Percentiles rank a stretch among this genome's conserved stretches.
phyloP scores from a whole-genome alignment of 1,284 basidiomycete genomes.

The Bjerkandera adusta region DNA sequence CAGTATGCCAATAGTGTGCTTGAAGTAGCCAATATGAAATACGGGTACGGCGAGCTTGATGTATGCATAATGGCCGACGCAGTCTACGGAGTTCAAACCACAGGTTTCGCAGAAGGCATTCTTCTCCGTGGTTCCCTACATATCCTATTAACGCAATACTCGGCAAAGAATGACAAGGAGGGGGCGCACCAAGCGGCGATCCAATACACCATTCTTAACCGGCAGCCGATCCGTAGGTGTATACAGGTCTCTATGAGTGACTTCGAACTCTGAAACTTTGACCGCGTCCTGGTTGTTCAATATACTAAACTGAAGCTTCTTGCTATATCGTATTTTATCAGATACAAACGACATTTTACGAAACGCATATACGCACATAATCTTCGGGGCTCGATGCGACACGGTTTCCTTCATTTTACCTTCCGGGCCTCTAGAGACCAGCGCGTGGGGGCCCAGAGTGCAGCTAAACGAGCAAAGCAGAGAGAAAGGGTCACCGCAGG shows the following conservation, averaged over 20 bases:
- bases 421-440: too few species aligned
- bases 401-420: constrained; percentile 82
- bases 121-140: constrained; percentile 94
- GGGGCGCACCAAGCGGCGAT: constrained; percentile 75
- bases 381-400: constrained; percentile 85
- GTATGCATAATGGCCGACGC: constrained; percentile 97
- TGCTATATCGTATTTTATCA: constrained; percentile 49
- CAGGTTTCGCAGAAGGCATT: constrained; percentile 93
- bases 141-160: constrained; percentile 4
- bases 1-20: constrained; percentile 90
- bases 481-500: too few species aligned
- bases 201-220: constrained; percentile 89
- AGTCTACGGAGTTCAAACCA: constrained; percentile 89
- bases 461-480: too few species aligned
- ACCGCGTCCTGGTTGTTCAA: constrained; percentile 93
- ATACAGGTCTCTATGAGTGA: constrained; percentile 89
- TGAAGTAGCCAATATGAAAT: constrained; percentile 98
- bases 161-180: constrained; percentile 3
- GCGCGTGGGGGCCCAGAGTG: too few species aligned
- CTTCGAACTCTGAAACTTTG: constrained; percentile 91
- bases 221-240: constrained; percentile 78
- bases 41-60: constrained; percentile 96
- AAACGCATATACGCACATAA: constrained; percentile 80
- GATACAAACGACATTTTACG: background rate
- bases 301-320: constrained; percentile 92